Base-by-base conservation (phyloP, 2,329 filamentous ascomycete species). In the Paraphoma sp. region DNA sequence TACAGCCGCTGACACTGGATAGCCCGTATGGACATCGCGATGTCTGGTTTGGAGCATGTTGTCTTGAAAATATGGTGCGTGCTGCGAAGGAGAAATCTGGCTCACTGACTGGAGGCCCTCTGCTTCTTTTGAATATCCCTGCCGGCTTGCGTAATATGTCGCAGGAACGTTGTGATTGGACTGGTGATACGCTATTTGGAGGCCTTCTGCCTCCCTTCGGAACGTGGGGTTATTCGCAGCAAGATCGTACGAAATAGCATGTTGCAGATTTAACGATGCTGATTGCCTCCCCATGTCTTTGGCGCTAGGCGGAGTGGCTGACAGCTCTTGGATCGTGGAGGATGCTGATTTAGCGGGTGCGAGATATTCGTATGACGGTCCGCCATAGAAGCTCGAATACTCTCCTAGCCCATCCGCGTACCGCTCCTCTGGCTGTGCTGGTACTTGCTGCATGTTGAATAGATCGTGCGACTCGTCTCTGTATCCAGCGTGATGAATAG, bases 341-440 rank as follows among this genome's bases (percentile, higher is more conserved):
- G 54, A 29, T 11, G 48, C 43, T 36, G 45, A 10, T 42, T 50
- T 53, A 14, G 54, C 45, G 4, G 57, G 57, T 12, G 54, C 45
- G 33, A 50, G 54, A 41, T 60, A 57, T 48, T 48, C 51, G 48
- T 54, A 54, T 4, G 57, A 43, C 5, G 45, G 48, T 17, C 57
- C 57, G 11, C 57, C 57, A 44, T 57, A 54, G 45, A 49, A 57
- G 48, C 48, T 59, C n/a, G 50, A 30, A 41, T 54, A 56, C 12
- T 54, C 51, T 14, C 52, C 47, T 28, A 56, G 38, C 17, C 53
- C 59, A 41, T 59, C 56, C 9, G 53, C 44, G 38, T 62, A 62
- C 16, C 38, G 44, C 30, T 53, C 48, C 36, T 55, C 48, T 41
- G 44, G 28, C 14, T 45, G 30, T 33, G 17, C 17, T 18, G 48